These are phyloP conservation scores for Bryoerythrophyllum caledonicum DNA, from an alignment of 225 moss, liverwort and hornwort species.

Conservation along the genomic window DNA sequence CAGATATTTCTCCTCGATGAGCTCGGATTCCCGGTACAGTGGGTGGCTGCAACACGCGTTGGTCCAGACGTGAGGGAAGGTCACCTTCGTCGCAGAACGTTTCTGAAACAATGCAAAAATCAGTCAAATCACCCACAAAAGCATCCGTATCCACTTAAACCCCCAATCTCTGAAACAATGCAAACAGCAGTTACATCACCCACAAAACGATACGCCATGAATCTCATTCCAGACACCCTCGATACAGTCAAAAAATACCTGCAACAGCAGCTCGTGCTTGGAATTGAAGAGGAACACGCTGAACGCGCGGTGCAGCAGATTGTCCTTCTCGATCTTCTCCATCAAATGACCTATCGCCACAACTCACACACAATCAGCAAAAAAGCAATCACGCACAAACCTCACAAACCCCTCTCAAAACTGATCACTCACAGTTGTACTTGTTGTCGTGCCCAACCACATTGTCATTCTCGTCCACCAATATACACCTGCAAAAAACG, in stretches of 20 bases:
- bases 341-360: constrained; percentile 75
- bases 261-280: constrained; percentile 88
- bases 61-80: constrained; percentile 96
- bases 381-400: not conserved
- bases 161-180: too few relatives aligned
- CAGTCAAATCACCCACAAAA: too few relatives aligned
- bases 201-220: not conserved
- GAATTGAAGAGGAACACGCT: constrained; percentile 97
- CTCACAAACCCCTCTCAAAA: not conserved
- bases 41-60: constrained; percentile 99
- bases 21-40: constrained; percentile 80
- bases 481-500: constrained; percentile 72
- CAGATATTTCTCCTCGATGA: constrained; percentile 74
- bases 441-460: constrained; percentile 94
- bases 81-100: constrained; percentile 97
- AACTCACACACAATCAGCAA: not conserved
- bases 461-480: constrained; percentile 95
- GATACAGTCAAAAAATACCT: constrained; percentile 44
- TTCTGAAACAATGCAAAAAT: constrained; percentile 63
- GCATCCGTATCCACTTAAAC: too few relatives aligned
- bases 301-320: constrained; percentile 92
- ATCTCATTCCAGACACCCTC: not conserved
- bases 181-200: not conserved
- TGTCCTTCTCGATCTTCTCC: constrained; percentile 98
- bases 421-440: constrained; percentile 77